Evolutionary conservation across 768 basidiomycete genomes (phyloP).

Genomic region (Sarcomyxa edulis): DNA sequence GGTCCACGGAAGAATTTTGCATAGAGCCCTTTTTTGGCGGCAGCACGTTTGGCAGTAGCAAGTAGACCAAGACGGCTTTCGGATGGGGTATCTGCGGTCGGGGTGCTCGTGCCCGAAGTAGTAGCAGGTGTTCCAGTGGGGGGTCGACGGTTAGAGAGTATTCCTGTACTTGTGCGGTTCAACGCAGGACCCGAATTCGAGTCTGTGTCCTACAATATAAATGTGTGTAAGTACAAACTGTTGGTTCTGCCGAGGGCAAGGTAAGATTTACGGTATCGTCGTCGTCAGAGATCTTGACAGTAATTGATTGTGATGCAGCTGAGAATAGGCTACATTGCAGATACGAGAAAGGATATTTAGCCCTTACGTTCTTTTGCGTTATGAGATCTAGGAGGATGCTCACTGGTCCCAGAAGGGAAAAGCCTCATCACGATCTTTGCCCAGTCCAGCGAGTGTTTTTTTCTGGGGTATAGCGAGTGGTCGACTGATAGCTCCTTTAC

Average conservation of each 20-base stretch:
- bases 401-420: slow-evolving; percentile 99
- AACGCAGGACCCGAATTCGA: too few species aligned
- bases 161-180: slow-evolving; percentile 66
- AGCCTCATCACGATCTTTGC: slow-evolving; percentile 91
- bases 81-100: slow-evolving; percentile 18
- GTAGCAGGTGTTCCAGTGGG: slow-evolving; percentile 41
- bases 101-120: slow-evolving; percentile 40
- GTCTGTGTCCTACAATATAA: too few species aligned
- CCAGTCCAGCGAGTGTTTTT: slow-evolving; percentile 79
- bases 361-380: too few species aligned
- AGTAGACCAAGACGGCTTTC: slow-evolving; percentile 45
- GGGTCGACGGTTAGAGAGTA: slow-evolving; percentile 69
- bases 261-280: slow-evolving; percentile 34
- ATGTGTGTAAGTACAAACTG: too few species aligned
- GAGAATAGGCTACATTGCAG: slow-evolving; percentile 60
- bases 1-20: slow-evolving; percentile 79
- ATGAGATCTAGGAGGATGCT: slow-evolving; percentile 24
- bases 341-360: not conserved
- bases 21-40: slow-evolving; percentile 73
- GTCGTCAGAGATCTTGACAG: slow-evolving; percentile 55
- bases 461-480: slow-evolving; percentile 82
- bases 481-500: slow-evolving; percentile 69
- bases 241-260: too few species aligned
- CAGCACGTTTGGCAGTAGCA: slow-evolving; percentile 67
- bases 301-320: slow-evolving; percentile 78